phyloP scores from a whole-genome alignment of 1,139 yeast genomes.

The Kurtzmaniella quercitrusa region DNA sequence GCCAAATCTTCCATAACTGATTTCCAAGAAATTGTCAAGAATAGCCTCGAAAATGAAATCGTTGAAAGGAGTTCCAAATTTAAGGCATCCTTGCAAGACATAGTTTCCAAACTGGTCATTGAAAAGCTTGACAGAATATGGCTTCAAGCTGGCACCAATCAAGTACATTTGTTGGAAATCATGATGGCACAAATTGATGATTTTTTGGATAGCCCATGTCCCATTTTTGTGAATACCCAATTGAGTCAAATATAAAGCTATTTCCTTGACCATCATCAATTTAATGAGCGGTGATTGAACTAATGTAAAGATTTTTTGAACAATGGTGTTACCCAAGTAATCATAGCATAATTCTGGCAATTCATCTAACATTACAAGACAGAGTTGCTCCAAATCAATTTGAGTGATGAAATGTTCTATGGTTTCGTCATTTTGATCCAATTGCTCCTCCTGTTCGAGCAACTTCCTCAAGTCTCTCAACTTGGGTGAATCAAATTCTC shows the following conservation, averaged over 20 bases:
- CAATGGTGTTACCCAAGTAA: slow-evolving; percentile 92
- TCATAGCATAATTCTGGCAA: slow-evolving; percentile 90
- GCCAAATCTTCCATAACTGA: slow-evolving; percentile 89
- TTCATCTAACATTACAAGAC: slow-evolving; percentile 82
- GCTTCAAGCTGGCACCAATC: slow-evolving; percentile 68
- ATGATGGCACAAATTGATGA: slow-evolving; percentile 67
- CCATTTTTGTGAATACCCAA: slow-evolving; percentile 97
- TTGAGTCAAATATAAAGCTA: slow-evolving; percentile 80
- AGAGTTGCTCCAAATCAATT: slow-evolving; percentile 74
- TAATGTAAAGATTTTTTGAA: slow-evolving; percentile 79
- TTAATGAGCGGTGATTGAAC: slow-evolving; percentile 66
- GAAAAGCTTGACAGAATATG: slow-evolving; percentile 80
- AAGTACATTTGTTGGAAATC: slow-evolving; percentile 62
- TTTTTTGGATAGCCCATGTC: slow-evolving; percentile 98
- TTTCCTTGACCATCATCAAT: slow-evolving; percentile 74
- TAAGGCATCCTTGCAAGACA: slow-evolving; percentile 89
- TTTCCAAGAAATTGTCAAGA: slow-evolving; percentile 71
- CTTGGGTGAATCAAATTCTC: slow-evolving; percentile 86
- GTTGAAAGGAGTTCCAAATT: slow-evolving; percentile 84
- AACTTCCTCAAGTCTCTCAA: slow-evolving; percentile 55
- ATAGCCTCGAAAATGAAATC: slow-evolving; percentile 87
- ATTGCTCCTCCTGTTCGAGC: slow-evolving; percentile 32
- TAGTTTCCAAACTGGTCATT: slow-evolving; percentile 97
- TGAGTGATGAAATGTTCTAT: slow-evolving; percentile 20
- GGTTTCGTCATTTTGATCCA: slow-evolving; percentile 15